phyloP scores from a whole-genome alignment of 331 rosid species.

The Pyrus hybrid region DNA sequence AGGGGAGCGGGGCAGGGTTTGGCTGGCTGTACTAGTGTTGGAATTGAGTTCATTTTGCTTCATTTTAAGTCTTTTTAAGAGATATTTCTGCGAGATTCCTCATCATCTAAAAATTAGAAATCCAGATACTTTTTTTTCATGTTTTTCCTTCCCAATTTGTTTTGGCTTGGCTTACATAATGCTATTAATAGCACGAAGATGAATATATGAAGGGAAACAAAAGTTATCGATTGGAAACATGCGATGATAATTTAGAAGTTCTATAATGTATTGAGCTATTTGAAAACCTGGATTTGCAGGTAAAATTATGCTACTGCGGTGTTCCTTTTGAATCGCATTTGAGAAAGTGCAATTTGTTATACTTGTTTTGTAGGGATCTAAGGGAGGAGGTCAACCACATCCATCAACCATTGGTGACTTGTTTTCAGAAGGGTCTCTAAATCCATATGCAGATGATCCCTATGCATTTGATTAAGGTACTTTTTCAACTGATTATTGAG shows the following conservation, averaged over 20 bases:
- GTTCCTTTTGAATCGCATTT: background rate
- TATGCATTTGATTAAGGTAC: slow-evolving; percentile 94
- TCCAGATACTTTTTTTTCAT: background rate
- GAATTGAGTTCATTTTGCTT: no score
- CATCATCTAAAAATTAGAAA: background rate
- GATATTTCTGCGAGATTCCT: background rate
- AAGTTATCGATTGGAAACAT: background rate
- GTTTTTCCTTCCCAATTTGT: background rate
- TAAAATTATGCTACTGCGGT: background rate
- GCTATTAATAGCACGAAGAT: background rate
- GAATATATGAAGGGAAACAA: background rate
- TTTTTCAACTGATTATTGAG: slow-evolving; percentile 1
- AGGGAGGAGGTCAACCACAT: slow-evolving; percentile 37
- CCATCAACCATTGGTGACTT: slow-evolving; percentile 83
- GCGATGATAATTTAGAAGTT: background rate
- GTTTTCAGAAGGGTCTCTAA: slow-evolving; percentile 90
- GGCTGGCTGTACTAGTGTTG: no score
- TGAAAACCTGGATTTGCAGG: background rate
- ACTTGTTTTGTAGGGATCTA: slow-evolving; percentile 36
- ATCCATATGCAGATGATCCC: slow-evolving; percentile 94
- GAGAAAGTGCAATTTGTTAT: background rate
- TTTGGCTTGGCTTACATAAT: background rate
- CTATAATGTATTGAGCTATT: background rate
- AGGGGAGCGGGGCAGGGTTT: no score
- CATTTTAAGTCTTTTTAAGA: no score